These are phyloP conservation scores for Aspergillus ibericus DNA, from an alignment of 2,329 filamentous ascomycete species.

Conservation along the genomic window DNA sequence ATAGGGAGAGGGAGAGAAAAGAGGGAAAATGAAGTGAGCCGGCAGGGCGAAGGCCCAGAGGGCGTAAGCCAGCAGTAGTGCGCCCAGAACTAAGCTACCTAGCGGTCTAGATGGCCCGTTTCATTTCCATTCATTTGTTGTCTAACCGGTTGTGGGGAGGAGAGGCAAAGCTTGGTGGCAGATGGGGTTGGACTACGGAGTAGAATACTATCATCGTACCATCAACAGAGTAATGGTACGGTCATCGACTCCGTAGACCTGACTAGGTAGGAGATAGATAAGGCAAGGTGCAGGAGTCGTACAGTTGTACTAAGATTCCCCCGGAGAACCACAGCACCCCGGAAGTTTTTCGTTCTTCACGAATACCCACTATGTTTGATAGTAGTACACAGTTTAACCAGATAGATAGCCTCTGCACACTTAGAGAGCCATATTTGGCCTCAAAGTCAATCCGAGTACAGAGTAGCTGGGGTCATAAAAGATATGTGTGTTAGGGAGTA, in stretches of 20 bases:
- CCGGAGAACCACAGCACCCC: too few relatives aligned
- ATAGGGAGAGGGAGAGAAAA: constrained; percentile 18
- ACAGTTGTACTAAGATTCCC: too few relatives aligned
- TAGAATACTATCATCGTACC: neutral
- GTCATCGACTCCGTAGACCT: neutral
- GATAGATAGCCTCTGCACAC: too few relatives aligned
- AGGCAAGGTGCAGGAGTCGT: neutral
- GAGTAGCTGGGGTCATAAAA: neutral
- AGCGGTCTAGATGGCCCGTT: constrained; percentile 13
- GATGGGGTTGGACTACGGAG: neutral
- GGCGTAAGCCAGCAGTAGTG: constrained; percentile 1
- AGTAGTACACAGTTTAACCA: too few relatives aligned
- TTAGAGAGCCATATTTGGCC: too few relatives aligned
- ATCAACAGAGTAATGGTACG: neutral
- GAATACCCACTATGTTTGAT: too few relatives aligned
- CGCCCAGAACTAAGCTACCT: neutral
- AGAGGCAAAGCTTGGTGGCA: constrained; percentile 1
- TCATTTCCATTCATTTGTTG: constrained; percentile 6
- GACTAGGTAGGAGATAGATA: neutral
- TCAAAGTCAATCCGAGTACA: neutral
- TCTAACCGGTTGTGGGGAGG: constrained; percentile 6
- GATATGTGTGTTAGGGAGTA: neutral
- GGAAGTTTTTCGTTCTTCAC: too few relatives aligned
- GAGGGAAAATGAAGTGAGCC: constrained; percentile 1
- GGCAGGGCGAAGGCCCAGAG: neutral